phyloP scores from a whole-genome alignment of 163 green algal species.

The Chlamydomonas reinhardtii region DNA sequence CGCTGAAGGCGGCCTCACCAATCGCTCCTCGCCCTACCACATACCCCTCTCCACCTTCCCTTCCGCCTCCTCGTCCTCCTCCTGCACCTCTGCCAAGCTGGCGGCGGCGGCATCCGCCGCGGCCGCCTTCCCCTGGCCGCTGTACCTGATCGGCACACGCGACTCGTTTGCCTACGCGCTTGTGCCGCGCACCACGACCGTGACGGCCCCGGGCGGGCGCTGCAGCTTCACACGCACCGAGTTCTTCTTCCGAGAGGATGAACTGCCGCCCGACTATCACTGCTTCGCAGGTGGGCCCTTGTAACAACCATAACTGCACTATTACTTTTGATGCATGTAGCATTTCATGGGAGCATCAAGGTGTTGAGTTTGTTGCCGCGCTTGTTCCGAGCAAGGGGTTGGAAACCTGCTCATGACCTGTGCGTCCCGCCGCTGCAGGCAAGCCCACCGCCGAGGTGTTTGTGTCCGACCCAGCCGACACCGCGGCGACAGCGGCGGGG shows the following conservation, averaged over 20 bases:
- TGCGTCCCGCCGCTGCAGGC: too few species aligned
- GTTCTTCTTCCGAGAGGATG: constrained; percentile 67
- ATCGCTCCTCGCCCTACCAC: neutral
- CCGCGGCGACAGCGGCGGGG: too few species aligned
- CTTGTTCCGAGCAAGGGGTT: too few species aligned
- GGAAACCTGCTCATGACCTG: too few species aligned
- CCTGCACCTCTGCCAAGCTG: neutral
- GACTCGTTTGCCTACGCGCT: constrained; percentile 78
- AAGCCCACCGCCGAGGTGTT: constrained; percentile 26
- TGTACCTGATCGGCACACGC: constrained; percentile 76
- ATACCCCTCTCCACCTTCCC: too few species aligned
- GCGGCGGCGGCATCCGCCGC: neutral
- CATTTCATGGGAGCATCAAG: too few species aligned
- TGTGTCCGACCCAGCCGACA: too few species aligned
- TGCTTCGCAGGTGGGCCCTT: constrained; percentile 40
- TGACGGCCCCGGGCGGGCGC: constrained; percentile 25
- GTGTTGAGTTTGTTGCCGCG: neutral
- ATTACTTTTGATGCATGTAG: too few species aligned
- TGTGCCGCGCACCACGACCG: constrained; percentile 32
- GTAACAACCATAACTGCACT: too few species aligned
- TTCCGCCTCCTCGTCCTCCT: neutral
- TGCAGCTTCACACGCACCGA: constrained; percentile 60
- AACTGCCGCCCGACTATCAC: constrained; percentile 65
- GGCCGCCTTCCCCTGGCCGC: constrained; percentile 70
- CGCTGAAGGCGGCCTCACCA: neutral